Percentiles rank a stretch among this genome's conserved stretches.
These are phyloP conservation scores for Nicotiana tomentosiformis DNA, from an alignment of 257 asterid species.

Conservation along the genomic window DNA sequence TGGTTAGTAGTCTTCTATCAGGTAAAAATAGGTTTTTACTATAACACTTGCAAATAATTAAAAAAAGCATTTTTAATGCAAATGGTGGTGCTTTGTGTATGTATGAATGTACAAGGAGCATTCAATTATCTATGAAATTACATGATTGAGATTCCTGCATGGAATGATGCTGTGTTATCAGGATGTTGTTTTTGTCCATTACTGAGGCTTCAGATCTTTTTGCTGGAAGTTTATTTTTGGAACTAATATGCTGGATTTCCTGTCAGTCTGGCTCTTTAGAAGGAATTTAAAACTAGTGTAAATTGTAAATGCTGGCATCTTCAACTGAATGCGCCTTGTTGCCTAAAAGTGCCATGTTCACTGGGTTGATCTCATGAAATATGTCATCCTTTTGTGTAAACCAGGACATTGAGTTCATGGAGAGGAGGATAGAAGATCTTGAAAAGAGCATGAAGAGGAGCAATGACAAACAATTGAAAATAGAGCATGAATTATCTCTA, in stretches of 20 bases:
- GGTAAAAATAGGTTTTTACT: not conserved
- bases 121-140: not conserved
- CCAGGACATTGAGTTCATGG: conserved; percentile 91
- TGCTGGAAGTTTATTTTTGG: not conserved
- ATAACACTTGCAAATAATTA: not conserved
- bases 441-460: conserved; percentile 99
- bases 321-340: not conserved
- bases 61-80: not conserved
- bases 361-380: conserved; percentile 15
- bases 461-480: conserved; percentile 92
- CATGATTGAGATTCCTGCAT: conserved; percentile 5
- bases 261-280: not conserved
- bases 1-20: not conserved
- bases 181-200: not conserved
- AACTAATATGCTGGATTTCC: not conserved
- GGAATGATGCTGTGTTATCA: not conserved
- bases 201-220: not conserved
- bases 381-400: conserved; percentile 10
- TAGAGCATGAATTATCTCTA: conserved; percentile 78
- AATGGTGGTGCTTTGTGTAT: not conserved
- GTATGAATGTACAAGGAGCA: not conserved
- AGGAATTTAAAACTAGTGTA: not conserved
- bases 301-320: not conserved
- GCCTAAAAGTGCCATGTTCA: not conserved
- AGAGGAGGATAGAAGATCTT: conserved; percentile 79